Percentiles rank a stretch among this genome's conserved stretches.
These are phyloP conservation scores for Excoecaria agallocha DNA, from an alignment of 345 rosid genomes.

Conservation along the genomic window DNA sequence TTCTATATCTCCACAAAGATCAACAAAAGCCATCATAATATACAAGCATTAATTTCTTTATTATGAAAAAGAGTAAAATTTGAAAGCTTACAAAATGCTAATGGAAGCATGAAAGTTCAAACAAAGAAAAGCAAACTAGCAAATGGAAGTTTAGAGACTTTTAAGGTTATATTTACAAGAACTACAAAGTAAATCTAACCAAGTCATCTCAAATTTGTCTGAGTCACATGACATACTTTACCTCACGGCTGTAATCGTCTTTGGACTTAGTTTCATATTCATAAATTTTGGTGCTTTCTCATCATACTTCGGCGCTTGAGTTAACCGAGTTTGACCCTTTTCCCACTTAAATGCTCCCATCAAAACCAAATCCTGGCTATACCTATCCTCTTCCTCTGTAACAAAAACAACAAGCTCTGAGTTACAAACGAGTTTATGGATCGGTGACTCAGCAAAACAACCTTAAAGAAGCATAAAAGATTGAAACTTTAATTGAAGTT, in stretches of 20 bases:
- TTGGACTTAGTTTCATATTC: slow-evolving; percentile 52
- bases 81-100: not conserved
- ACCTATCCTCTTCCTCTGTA: slow-evolving; percentile 15
- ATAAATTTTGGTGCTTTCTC: slow-evolving; percentile 58
- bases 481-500: not conserved
- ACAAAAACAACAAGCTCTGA: not conserved
- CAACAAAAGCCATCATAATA: not conserved
- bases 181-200: slow-evolving; percentile 1
- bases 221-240: slow-evolving; percentile 14
- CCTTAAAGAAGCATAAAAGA: not conserved
- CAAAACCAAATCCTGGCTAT: slow-evolving; percentile 34
- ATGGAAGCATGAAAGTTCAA: not conserved
- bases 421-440: slow-evolving; percentile 15
- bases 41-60: not conserved
- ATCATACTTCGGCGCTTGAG: slow-evolving; percentile 30
- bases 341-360: slow-evolving; percentile 40
- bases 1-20: no score
- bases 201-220: not conserved
- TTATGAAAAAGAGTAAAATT: slow-evolving; percentile 2
- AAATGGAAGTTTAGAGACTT: not conserved
- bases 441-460: no score
- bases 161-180: slow-evolving; percentile 3
- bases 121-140: not conserved
- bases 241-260: slow-evolving; percentile 61
- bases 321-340: slow-evolving; percentile 22